Conservation (phyloP, 352 stramenopile species). For the Lagenidium giganteum region DNA sequence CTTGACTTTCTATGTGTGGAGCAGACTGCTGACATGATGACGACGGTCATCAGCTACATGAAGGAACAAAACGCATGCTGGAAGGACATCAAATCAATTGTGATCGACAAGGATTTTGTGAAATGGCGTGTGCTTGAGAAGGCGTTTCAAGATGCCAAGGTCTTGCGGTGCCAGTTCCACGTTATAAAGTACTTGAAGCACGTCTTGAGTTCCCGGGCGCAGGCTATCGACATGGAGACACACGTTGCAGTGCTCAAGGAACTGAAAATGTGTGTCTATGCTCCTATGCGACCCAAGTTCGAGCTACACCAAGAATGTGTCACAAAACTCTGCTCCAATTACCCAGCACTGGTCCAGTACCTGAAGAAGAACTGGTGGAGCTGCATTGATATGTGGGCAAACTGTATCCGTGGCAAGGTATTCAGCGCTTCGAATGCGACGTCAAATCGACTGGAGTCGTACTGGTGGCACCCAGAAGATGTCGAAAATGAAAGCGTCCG, state of each 20-base stretch:
- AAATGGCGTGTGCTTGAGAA: conserved; percentile 3
- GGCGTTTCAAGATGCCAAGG: background rate
- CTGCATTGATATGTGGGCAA: conserved; percentile 6
- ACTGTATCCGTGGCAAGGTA: background rate
- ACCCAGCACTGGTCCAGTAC: too few relatives aligned
- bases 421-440: conserved; percentile 10
- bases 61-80: background rate
- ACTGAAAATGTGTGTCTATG: too few relatives aligned
- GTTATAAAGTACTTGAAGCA: too few relatives aligned
- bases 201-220: too few relatives aligned
- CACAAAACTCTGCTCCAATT: too few relatives aligned
- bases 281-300: too few relatives aligned
- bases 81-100: conserved; percentile 1
- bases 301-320: too few relatives aligned
- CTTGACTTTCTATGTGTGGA: conserved; percentile 6
- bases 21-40: conserved; percentile 7
- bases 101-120: conserved; percentile 14
- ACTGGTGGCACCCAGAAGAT: too few relatives aligned
- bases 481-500: too few relatives aligned
- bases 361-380: conserved; percentile 5
- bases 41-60: conserved; percentile 1
- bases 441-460: conserved; percentile 7
- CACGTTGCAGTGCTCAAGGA: too few relatives aligned
- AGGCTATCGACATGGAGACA: too few relatives aligned
- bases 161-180: conserved; percentile 10